These are phyloP conservation scores for Aphanomyces euteiches DNA, from an alignment of 352 stramenopile species.

Conservation along the genomic window DNA sequence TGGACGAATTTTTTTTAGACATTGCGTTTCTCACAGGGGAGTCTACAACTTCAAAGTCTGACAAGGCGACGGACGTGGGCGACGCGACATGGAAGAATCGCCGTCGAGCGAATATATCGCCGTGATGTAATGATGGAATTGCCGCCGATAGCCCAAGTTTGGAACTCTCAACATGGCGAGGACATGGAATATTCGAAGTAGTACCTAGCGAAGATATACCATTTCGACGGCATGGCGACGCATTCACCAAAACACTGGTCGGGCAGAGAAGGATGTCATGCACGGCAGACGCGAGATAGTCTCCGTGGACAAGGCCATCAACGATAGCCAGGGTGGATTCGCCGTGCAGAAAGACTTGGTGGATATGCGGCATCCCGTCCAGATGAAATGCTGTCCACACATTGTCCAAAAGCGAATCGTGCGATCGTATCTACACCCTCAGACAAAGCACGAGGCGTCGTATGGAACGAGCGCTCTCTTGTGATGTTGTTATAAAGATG, in stretches of 20 bases:
- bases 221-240: too few species aligned
- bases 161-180: neutral
- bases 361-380: constrained; percentile 4
- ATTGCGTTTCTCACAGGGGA: too few species aligned
- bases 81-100: too few species aligned
- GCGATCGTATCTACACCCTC: constrained; percentile 8
- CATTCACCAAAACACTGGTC: constrained; percentile 9
- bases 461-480: neutral
- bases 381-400: constrained; percentile 21
- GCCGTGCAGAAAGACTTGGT: constrained; percentile 23
- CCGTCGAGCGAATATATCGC: too few species aligned
- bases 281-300: constrained; percentile 11
- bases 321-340: constrained; percentile 24
- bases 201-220: too few species aligned
- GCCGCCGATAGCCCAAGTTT: neutral
- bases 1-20: too few species aligned
- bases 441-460: neutral
- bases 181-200: neutral
- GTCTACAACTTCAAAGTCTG: too few species aligned
- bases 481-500: constrained; percentile 16
- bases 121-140: neutral
- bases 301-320: constrained; percentile 7
- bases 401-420: neutral
- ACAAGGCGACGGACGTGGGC: too few species aligned
- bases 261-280: neutral